Conservation (phyloP, 495 filamentous ascomycete species). For the Physcia stellaris region DNA sequence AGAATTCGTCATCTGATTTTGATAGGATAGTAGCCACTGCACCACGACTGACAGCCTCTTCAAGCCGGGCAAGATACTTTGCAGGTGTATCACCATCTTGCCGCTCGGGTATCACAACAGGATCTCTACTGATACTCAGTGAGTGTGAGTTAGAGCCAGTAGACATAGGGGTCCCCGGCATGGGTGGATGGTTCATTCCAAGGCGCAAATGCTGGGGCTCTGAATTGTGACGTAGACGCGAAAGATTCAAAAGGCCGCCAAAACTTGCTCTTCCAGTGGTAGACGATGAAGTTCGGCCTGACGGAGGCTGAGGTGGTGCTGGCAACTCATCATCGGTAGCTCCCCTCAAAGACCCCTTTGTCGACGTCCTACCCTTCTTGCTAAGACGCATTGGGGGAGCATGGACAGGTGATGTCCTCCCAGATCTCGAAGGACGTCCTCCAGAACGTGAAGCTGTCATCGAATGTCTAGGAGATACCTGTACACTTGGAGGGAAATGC, state of each 20-base stretch:
- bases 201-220: slow-evolving; percentile 50
- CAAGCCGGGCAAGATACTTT: slow-evolving; percentile 70
- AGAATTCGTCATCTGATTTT: slow-evolving; percentile 75
- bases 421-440: slow-evolving; percentile 46
- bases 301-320: slow-evolving; percentile 44
- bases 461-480: slow-evolving; percentile 41
- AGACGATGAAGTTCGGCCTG: slow-evolving; percentile 63
- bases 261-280: slow-evolving; percentile 79
- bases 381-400: slow-evolving; percentile 37
- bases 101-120: slow-evolving; percentile 60
- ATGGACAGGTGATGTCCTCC: slow-evolving; percentile 54
- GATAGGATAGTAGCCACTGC: slow-evolving; percentile 69
- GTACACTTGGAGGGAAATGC: slow-evolving; percentile 22
- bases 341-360: slow-evolving; percentile 59
- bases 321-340: slow-evolving; percentile 43
- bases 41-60: slow-evolving; percentile 63
- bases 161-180: slow-evolving; percentile 51
- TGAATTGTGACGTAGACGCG: slow-evolving; percentile 63
- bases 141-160: slow-evolving; percentile 58
- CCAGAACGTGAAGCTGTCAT: slow-evolving; percentile 36
- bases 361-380: slow-evolving; percentile 69
- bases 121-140: slow-evolving; percentile 44
- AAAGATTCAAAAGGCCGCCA: slow-evolving; percentile 68
- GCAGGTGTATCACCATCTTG: slow-evolving; percentile 83
- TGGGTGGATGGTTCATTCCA: slow-evolving; percentile 36